Conservation (phyloP, 768 basidiomycete species). For the Amanita phalloides region DNA sequence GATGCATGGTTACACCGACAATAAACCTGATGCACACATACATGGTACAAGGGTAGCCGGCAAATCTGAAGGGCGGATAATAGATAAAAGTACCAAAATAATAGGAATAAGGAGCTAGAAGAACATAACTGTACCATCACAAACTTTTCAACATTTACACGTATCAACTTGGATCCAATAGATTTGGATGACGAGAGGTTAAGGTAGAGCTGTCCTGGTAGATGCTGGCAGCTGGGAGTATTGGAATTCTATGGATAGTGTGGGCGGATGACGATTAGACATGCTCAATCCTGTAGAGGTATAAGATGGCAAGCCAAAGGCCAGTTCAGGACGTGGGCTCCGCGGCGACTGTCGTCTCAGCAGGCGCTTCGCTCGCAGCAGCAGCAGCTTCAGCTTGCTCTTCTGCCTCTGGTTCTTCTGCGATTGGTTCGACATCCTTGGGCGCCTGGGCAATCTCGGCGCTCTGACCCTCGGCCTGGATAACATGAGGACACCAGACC, state of each 20-base stretch:
- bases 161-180: conserved; percentile 7
- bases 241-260: neutral
- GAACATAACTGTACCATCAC: conserved; percentile 15
- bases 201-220: neutral
- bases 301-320: neutral
- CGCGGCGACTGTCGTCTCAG: conserved; percentile 8
- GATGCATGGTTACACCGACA: neutral
- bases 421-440: conserved; percentile 35
- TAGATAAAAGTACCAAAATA: conserved; percentile 4
- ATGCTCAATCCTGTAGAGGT: neutral
- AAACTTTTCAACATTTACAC: conserved; percentile 8
- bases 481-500: conserved; percentile 10
- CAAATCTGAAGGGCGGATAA: neutral
- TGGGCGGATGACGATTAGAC: neutral
- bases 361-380: conserved; percentile 5
- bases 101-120: conserved; percentile 9
- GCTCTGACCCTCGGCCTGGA: conserved; percentile 27
- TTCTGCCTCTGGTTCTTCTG: conserved; percentile 41
- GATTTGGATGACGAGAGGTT: conserved; percentile 2
- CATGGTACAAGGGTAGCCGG: neutral
- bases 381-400: conserved; percentile 21
- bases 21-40: conserved; percentile 6
- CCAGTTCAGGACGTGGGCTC: neutral
- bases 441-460: conserved; percentile 25
- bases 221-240: neutral